A percentile compares a stretch with the other conserved stretches of the same genome.
These are phyloP conservation scores for Ceratobasidium sp. DNA, from an alignment of 1,284 basidiomycete genomes.

Conservation along the genomic window DNA sequence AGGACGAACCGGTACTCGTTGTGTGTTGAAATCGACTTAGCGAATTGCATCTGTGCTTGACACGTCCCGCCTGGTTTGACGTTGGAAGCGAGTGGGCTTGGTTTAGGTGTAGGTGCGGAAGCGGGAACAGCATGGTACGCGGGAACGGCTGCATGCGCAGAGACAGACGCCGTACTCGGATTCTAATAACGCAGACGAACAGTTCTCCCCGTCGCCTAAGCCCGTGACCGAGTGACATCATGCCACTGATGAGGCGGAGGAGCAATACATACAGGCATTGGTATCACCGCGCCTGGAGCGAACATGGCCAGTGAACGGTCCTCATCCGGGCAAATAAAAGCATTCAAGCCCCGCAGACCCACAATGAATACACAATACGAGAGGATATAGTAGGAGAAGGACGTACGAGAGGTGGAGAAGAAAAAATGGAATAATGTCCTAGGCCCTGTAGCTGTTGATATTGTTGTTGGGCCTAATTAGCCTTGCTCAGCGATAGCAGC, in stretches of 20 bases:
- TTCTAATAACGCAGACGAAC: no score
- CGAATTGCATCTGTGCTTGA: background rate
- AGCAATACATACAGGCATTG: background rate
- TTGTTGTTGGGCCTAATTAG: no score
- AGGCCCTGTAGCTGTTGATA: background rate
- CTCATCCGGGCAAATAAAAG: constrained; percentile 13
- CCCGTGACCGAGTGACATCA: no score
- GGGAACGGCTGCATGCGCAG: background rate
- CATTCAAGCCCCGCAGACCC: no score
- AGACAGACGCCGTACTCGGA: background rate
- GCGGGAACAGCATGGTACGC: background rate
- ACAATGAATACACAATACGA: background rate
- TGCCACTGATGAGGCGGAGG: background rate
- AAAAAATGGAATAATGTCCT: background rate
- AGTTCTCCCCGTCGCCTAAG: no score
- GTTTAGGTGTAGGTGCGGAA: background rate
- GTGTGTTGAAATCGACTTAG: background rate
- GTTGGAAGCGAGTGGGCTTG: background rate
- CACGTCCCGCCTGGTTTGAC: background rate
- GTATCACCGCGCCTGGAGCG: background rate
- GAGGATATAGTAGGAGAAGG: no score
- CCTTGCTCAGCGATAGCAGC: background rate
- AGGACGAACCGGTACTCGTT: background rate
- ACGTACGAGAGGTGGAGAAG: background rate
- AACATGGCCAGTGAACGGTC: constrained; percentile 18